Percentiles rank a stretch among this genome's conserved stretches.
phyloP scores from a whole-genome alignment of 805 yeast species.

The Hanseniaspora mollemarum region DNA sequence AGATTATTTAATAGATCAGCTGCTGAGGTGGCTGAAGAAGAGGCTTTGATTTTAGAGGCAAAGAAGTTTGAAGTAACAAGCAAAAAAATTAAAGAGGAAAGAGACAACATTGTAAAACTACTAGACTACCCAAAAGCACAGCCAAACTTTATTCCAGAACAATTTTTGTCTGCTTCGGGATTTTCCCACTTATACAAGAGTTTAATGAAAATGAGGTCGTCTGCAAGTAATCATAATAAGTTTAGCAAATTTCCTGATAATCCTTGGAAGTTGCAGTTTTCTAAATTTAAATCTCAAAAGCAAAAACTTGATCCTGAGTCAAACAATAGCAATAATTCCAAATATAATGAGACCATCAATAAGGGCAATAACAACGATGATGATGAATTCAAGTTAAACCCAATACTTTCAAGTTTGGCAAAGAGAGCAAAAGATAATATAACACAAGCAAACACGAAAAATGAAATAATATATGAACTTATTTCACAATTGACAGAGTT shows the following conservation, averaged over 20 bases:
- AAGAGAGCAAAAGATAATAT: conserved; percentile 3
- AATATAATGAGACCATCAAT: not conserved
- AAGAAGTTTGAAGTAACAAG: conserved; percentile 86
- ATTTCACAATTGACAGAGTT: conserved; percentile 4
- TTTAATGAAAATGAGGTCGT: conserved; percentile 53
- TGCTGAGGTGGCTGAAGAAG: conserved; percentile 96
- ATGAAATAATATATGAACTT: conserved; percentile 10
- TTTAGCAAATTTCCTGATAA: conserved; percentile 34
- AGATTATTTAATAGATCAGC: conserved; percentile 74
- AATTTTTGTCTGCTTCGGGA: conserved; percentile 76
- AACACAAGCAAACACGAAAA: not conserved
- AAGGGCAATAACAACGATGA: conserved; percentile 20
- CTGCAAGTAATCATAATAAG: conserved; percentile 36
- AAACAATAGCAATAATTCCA: not conserved
- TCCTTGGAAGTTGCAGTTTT: conserved; percentile 36
- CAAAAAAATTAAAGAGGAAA: conserved; percentile 71
- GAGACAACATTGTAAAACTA: conserved; percentile 63
- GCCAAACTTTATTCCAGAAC: conserved; percentile 57
- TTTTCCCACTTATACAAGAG: conserved; percentile 74
- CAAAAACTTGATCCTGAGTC: conserved; percentile 14
- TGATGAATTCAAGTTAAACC: conserved; percentile 24
- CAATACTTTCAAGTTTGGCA: not conserved
- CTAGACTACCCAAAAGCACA: conserved; percentile 73
- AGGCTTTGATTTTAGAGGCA: conserved; percentile 83
- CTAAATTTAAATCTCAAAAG: conserved; percentile 26